Base-by-base conservation (phyloP, 495 filamentous ascomycete genomes). In the Tuber borchii region DNA sequence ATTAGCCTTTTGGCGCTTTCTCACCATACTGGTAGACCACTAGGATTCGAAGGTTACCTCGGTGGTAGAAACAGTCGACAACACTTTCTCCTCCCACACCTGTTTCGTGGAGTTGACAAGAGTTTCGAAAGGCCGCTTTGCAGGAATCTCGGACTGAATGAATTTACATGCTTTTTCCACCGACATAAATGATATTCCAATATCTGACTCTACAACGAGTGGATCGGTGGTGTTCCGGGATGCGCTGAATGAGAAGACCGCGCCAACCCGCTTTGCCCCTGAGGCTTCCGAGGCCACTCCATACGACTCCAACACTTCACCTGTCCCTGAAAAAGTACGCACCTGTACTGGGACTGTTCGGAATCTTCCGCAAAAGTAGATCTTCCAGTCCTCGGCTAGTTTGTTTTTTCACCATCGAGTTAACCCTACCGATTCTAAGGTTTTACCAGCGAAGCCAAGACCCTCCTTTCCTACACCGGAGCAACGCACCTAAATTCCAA, bases 171-270 rank as follows among this genome's bases (percentile, higher is more conserved):
- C 91, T 75, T 90, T 86, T n/a, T 84, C 84, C 0, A 86, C 78
- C 14, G 90, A 92, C 16, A 93, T 88, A 84, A 89, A 92, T 19
- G 90, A 93, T 39, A 93, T 89, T 2, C 91, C 91, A 7, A 93
- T 91, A 16, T 89, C 86, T 14, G 90, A 92, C 10, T 84, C 86
- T 7, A 93, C 85, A 42, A 73, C 34, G n/a, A 79, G 45, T 16
- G 51, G 51, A 31, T 76, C 9, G 7, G 75, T 51, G 34, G 65
- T 76, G 42, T 45, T 45, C 6, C 80, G 77, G 34, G 78, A 78
- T 14, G 76, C 31, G 26, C 70, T 45, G 48, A 87, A 87, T 2
- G 81, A 84, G 74, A 87, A 85, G 17, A 87, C 79, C 1, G 85
- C 86, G 0, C 86, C 86, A 8, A 87, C 79, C 19, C 86, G 77